Conservation (phyloP, 1,284 basidiomycete genomes). For the Thelephora terrestris region DNA sequence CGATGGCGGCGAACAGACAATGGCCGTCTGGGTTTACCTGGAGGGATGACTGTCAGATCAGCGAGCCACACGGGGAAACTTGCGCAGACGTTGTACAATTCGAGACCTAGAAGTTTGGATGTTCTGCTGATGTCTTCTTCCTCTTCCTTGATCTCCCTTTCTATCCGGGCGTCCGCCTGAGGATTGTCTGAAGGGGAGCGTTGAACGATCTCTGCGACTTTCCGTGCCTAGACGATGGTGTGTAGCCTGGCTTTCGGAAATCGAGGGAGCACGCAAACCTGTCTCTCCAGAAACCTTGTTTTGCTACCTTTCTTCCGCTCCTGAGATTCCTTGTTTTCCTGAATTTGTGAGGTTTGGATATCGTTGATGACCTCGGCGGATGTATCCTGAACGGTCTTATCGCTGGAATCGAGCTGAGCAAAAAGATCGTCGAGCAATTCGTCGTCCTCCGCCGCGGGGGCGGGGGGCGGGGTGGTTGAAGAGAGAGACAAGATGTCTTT, state of each 20-base stretch:
- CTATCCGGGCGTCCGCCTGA: constrained; percentile 52
- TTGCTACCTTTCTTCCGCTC: constrained; percentile 47
- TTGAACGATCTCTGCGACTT: constrained; percentile 60
- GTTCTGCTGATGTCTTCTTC: constrained; percentile 56
- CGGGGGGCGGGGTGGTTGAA: constrained; percentile 10
- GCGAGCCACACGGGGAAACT: background rate
- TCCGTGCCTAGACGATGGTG: constrained; percentile 49
- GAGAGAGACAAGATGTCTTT: constrained; percentile 32
- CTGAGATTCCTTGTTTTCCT: constrained; percentile 25
- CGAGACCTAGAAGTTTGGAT: constrained; percentile 59
- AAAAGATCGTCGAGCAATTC: constrained; percentile 63
- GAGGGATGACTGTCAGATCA: background rate
- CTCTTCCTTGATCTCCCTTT: constrained; percentile 66
- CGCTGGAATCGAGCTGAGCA: constrained; percentile 57
- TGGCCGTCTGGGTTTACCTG: constrained; percentile 93
- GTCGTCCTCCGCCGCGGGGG: constrained; percentile 29
- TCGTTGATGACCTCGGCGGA: constrained; percentile 40
- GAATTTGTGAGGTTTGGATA: constrained; percentile 32
- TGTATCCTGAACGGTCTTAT: constrained; percentile 38
- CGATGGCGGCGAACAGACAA: constrained; percentile 89
- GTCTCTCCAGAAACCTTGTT: constrained; percentile 67
- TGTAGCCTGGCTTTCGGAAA: background rate
- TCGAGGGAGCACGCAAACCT: constrained; percentile 36
- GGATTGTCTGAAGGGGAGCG: constrained; percentile 49
- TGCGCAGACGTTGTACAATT: constrained; percentile 58